Base-by-base conservation (phyloP, 257 asterid genomes). In the Mitragyna speciosa region DNA sequence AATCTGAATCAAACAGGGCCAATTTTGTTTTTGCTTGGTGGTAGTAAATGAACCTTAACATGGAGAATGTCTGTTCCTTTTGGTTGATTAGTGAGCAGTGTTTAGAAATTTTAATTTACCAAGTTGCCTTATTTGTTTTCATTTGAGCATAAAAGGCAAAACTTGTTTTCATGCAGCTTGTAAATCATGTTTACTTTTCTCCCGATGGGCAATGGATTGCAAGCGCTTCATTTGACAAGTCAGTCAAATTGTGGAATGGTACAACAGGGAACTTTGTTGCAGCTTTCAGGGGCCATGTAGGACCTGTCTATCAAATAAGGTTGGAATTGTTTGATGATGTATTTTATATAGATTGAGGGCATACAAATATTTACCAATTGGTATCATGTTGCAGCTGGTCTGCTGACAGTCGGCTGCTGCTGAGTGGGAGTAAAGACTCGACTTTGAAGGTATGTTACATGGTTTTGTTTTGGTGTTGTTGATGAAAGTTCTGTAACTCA, bases 371-470 rank as follows among this genome's bases (percentile, higher is more conserved):
- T 69, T 58, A 74, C 41, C 82, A 64, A 58, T 73, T 63, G 64
- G 6, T 77, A 54, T 73, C 72, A 68, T 83, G 73, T 69, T 76
- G 78, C 93, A 95, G 99, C 91, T 96, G 99, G 99, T 96, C 98
- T 41, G 98, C 99, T 12, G 98, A 96, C 86, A 92, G 97, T 82
- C 89, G 99, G 88, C 85, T 96, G 76, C 96, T 94, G 59, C 85
- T 96, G 84, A 96, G 99, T 52, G 99, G 99, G 87, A 96, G 99
- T 87, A 92, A 90, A 89, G 99, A 96, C 83, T 94, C 99, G 43
- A 96, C 99, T 73, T 87, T 96, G 76, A 96, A 94, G 98, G 99
- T 90, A 80, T 12, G 36, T 26, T 41, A 69, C 24, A 61, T 78
- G n/a, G n/a, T 52, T 41, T 56, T 14, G n/a, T 51, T 54, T 22